These are phyloP conservation scores for Dendrobium huoshanense DNA, from an alignment of 106 monocot species.

Conservation along the genomic window DNA sequence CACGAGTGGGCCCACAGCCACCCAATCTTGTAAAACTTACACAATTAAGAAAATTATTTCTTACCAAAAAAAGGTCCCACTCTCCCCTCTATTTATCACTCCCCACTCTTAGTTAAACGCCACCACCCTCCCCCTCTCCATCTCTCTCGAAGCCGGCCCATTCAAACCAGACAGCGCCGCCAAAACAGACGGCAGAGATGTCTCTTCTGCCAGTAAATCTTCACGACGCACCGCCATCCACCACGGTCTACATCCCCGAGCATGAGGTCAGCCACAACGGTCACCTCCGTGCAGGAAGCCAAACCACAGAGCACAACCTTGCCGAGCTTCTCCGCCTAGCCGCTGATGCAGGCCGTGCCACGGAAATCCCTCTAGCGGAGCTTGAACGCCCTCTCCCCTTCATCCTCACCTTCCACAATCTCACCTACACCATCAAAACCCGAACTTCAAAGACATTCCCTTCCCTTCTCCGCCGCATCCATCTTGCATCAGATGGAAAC, in stretches of 20 bases:
- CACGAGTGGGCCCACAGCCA: no score
- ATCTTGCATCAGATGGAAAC: background rate
- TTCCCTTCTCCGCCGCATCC: constrained; percentile 5
- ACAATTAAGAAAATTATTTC: no score
- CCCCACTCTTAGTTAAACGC: no score
- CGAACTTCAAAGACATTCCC: background rate
- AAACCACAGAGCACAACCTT: no score
- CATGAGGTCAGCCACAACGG: background rate
- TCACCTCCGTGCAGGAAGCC: background rate
- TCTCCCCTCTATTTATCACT: no score
- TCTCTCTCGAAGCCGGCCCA: no score
- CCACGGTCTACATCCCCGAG: background rate
- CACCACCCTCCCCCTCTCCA: no score
- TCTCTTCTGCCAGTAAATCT: background rate
- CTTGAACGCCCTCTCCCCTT: constrained; percentile 17
- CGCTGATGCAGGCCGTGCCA: no score
- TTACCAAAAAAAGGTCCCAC: no score
- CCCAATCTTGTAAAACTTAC: no score
- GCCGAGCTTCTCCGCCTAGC: constrained; percentile 29
- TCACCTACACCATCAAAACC: constrained; percentile 53
- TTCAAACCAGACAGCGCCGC: background rate
- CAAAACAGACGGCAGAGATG: background rate
- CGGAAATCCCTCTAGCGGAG: constrained; percentile 54
- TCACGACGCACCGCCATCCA: background rate
- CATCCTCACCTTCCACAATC: constrained; percentile 59